Percentiles rank a stretch among this genome's conserved stretches.
These are phyloP conservation scores for Microsporum audouinii DNA, from an alignment of 2,329 filamentous ascomycete genomes.

Conservation along the genomic window DNA sequence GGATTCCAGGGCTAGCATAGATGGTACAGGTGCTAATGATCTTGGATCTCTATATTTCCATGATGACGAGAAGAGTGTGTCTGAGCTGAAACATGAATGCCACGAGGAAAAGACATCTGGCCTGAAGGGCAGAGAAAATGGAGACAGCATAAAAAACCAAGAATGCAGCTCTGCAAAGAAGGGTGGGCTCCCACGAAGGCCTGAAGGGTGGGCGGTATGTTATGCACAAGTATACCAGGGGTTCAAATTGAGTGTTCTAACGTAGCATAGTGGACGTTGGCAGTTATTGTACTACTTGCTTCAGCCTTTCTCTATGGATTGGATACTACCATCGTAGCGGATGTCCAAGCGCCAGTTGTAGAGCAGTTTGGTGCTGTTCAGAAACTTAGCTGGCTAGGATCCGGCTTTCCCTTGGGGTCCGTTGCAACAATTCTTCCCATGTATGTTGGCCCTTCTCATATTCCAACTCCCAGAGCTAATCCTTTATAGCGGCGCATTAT, in stretches of 20 bases:
- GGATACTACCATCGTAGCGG: conserved; percentile 41
- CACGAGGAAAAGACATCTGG: too few relatives aligned
- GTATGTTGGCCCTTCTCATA: neutral
- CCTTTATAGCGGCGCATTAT: conserved; percentile 24
- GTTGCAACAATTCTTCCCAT: conserved; percentile 27
- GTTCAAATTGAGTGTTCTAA: neutral
- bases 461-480: conserved; percentile 9
- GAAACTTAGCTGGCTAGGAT: conserved; percentile 8
- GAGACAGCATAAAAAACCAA: neutral
- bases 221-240: neutral
- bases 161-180: neutral
- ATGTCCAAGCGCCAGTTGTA: conserved; percentile 25
- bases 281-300: conserved; percentile 22
- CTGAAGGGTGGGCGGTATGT: conserved; percentile 1
- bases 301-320: conserved; percentile 30
- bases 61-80: neutral
- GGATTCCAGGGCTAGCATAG: neutral
- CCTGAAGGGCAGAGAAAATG: neutral
- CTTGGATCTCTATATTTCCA: too few relatives aligned
- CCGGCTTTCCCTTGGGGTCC: conserved; percentile 33
- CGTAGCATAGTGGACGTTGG: conserved; percentile 13
- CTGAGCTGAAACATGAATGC: neutral
- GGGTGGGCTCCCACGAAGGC: neutral
- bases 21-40: neutral
- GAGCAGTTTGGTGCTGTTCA: conserved; percentile 4